Conservation (phyloP, 345 rosid genomes). For the Nephelium lappaceum region DNA sequence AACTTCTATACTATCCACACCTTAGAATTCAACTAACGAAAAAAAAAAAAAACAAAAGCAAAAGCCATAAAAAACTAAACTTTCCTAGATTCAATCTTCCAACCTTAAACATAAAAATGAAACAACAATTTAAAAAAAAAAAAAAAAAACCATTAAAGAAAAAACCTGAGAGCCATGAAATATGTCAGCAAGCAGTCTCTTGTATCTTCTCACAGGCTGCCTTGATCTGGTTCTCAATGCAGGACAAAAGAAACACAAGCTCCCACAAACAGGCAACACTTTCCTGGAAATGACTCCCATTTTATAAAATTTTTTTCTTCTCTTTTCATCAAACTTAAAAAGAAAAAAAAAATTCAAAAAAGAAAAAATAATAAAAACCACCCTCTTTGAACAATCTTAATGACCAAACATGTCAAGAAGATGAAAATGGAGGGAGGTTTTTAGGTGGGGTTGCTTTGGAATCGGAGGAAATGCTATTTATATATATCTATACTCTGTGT, state of each 20-base stretch:
- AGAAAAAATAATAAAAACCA: background rate
- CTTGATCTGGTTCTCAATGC: slow-evolving; percentile 66
- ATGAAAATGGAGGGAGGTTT: background rate
- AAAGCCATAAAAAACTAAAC: background rate
- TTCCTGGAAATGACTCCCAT: slow-evolving; percentile 52
- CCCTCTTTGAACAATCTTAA: slow-evolving; percentile 1
- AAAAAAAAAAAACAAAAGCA: background rate
- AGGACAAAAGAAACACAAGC: slow-evolving; percentile 64
- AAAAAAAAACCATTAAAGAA: background rate
- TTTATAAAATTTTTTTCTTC: background rate
- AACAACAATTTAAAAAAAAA: background rate
- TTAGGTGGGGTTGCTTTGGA: slow-evolving; percentile 17
- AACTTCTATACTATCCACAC: background rate
- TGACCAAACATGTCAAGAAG: background rate
- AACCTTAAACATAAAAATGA: background rate
- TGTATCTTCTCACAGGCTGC: slow-evolving; percentile 75
- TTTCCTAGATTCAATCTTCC: slow-evolving; percentile 7
- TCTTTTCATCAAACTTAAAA: background rate
- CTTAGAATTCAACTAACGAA: background rate
- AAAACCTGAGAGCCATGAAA: slow-evolving; percentile 61
- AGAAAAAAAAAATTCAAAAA: background rate
- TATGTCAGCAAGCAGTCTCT: slow-evolving; percentile 65
- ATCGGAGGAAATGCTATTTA: slow-evolving; percentile 1
- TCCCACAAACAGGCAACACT: slow-evolving; percentile 57
- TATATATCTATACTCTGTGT: background rate